phyloP scores from a whole-genome alignment of 768 basidiomycete genomes.

The Suillus variegatus region DNA sequence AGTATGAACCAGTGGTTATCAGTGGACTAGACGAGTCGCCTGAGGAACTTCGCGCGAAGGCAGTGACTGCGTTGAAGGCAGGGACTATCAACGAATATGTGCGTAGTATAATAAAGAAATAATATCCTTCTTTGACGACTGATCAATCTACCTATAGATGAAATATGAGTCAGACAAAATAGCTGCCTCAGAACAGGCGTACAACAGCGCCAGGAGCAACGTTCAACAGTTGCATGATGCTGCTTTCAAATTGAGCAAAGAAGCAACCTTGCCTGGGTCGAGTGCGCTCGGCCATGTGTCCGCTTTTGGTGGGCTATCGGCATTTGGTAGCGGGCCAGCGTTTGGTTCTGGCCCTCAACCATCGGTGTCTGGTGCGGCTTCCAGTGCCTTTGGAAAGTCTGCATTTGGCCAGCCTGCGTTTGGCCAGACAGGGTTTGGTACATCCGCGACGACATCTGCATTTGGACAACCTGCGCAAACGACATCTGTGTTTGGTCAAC shows the following conservation, averaged over 20 bases:
- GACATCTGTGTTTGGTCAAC: slow-evolving; percentile 37
- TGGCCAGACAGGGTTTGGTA: slow-evolving; percentile 36
- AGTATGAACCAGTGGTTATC: slow-evolving; percentile 69
- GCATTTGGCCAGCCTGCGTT: slow-evolving; percentile 42
- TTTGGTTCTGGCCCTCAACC: slow-evolving; percentile 37
- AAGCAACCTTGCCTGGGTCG: slow-evolving; percentile 15
- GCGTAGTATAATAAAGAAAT: slow-evolving; percentile 27
- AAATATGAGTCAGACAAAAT: slow-evolving; percentile 63
- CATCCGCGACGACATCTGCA: slow-evolving; percentile 17
- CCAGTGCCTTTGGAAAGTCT: slow-evolving; percentile 25
- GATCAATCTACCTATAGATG: slow-evolving; percentile 32
- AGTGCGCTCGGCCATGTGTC: slow-evolving; percentile 18
- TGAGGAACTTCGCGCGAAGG: slow-evolving; percentile 77
- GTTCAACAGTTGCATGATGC: slow-evolving; percentile 51
- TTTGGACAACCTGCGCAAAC: slow-evolving; percentile 34
- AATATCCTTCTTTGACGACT: not conserved
- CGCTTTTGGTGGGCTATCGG: slow-evolving; percentile 21
- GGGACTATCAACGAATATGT: slow-evolving; percentile 72
- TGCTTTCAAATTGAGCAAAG: slow-evolving; percentile 45
- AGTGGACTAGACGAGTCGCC: slow-evolving; percentile 68
- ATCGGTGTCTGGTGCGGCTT: slow-evolving; percentile 35
- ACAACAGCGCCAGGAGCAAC: slow-evolving; percentile 51
- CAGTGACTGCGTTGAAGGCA: slow-evolving; percentile 52
- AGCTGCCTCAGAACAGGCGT: slow-evolving; percentile 51
- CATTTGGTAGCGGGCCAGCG: slow-evolving; percentile 33